phyloP scores from a whole-genome alignment of 108 stramenopile genomes.

The Cyclotella kingstonii region DNA sequence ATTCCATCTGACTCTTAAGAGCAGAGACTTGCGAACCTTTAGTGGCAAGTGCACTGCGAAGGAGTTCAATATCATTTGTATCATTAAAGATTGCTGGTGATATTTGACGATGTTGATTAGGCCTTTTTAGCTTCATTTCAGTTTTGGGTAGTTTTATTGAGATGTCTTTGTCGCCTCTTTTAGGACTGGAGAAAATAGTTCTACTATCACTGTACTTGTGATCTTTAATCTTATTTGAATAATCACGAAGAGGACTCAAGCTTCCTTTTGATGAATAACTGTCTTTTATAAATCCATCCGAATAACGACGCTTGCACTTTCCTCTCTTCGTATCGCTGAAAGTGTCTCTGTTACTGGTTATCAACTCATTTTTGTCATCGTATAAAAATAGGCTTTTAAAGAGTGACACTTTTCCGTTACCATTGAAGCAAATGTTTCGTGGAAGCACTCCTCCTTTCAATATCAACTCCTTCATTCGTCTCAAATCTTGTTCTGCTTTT shows the following conservation, averaged over 20 bases:
- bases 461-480: conserved; percentile 71
- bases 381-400: conserved; percentile 33
- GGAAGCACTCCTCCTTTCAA: conserved; percentile 69
- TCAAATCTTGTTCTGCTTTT: conserved; percentile 70
- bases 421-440: conserved; percentile 4
- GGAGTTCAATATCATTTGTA: conserved; percentile 27
- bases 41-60: conserved; percentile 41
- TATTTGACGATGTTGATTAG: conserved; percentile 16
- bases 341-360: conserved; percentile 5
- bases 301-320: conserved; percentile 34
- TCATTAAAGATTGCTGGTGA: conserved; percentile 12
- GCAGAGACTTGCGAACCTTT: conserved; percentile 37
- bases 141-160: conserved; percentile 31
- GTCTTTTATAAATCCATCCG: conserved; percentile 40
- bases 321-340: conserved; percentile 6
- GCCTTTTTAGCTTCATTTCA: conserved; percentile 38
- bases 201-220: background rate
- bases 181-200: conserved; percentile 24
- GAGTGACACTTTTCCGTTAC: conserved; percentile 8
- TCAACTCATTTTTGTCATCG: conserved; percentile 30
- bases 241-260: conserved; percentile 5
- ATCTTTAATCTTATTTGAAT: background rate
- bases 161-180: conserved; percentile 8
- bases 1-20: conserved; percentile 30
- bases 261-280: conserved; percentile 3